These are phyloP conservation scores for Pyrus betulifolia DNA, from an alignment of 306 rosid species.

Conservation along the genomic window DNA sequence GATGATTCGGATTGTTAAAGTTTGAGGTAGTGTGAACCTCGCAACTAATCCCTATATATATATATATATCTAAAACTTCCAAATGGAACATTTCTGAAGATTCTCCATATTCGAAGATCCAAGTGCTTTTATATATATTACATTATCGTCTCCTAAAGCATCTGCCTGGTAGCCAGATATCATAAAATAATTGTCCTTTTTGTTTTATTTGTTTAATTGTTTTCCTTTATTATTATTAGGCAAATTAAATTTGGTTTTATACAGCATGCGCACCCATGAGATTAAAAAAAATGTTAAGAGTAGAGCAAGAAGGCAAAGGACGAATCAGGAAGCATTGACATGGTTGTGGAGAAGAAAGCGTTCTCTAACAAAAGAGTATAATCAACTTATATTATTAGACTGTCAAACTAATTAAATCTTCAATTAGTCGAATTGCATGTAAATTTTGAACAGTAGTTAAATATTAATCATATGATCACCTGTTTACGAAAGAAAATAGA, in stretches of 20 bases:
- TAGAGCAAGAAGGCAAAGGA: neutral
- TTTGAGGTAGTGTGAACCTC: too few relatives aligned
- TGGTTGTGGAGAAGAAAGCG: neutral
- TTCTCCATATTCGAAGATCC: neutral
- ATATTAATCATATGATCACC: too few relatives aligned
- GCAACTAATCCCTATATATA: too few relatives aligned
- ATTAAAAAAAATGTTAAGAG: neutral
- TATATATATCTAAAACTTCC: neutral
- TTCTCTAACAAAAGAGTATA: too few relatives aligned
- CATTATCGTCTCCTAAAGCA: neutral
- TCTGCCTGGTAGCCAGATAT: neutral
- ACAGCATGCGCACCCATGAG: neutral
- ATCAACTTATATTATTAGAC: too few relatives aligned
- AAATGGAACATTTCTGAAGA: neutral
- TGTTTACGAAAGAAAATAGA: too few relatives aligned
- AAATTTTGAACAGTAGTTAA: too few relatives aligned
- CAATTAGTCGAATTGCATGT: too few relatives aligned
- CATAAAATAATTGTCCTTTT: neutral
- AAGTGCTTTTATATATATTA: neutral
- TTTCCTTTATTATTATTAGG: neutral
- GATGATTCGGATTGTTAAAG: fast-evolving
- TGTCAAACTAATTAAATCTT: too few relatives aligned
- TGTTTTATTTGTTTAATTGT: neutral
- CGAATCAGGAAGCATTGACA: neutral
- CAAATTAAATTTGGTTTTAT: neutral